Base-by-base conservation (phyloP, 305 asterid genomes). In the Fraxinus albicans region DNA sequence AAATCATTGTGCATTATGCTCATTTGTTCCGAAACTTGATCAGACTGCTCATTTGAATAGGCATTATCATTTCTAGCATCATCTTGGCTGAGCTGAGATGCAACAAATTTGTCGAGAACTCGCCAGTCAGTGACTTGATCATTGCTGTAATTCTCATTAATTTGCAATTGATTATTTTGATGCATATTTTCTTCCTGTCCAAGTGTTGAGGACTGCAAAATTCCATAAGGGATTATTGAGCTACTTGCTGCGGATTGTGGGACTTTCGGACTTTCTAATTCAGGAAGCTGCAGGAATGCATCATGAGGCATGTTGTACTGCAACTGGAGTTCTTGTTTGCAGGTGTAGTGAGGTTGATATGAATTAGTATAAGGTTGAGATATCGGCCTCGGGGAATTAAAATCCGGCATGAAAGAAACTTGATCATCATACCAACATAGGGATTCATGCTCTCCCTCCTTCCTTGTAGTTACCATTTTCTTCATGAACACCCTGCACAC, bases 401-500 rank as follows among this genome's bases (percentile, higher is more conserved):
- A 85, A 40, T 91, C 85, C 0, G 87, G 84, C 86, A 88, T 88
- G 88, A 88, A 91, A 3, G 88, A 80, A 53, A 84, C 87, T 81
- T 89, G 94, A 8, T 91, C 90, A 6, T 91, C 90, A 36, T 89
- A 90, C 93, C 92, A 89, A 81, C 88, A 86, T 8, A 89, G 25
- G 7, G 91, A 80, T 3, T 90, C 91, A 2, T 88, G 90, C 6
- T 89, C 91, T 19, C 82, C 87, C 2, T 88, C 93, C 10, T 70
- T 85, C 80, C 90, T 85, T 8, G 83, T 79, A 4, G 86, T 50
- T 73, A 93, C 72, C 79, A 90, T 21, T 83, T 80, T 89, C 89
- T 92, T 92, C 91, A 85, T 90, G 90, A 90, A 91, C 25, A 83
- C 95, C 84, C 92, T 88, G 79, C 95, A 92, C 9, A 90, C 94